Conservation (phyloP, 805 yeast species). For the Candida michaelii region DNA sequence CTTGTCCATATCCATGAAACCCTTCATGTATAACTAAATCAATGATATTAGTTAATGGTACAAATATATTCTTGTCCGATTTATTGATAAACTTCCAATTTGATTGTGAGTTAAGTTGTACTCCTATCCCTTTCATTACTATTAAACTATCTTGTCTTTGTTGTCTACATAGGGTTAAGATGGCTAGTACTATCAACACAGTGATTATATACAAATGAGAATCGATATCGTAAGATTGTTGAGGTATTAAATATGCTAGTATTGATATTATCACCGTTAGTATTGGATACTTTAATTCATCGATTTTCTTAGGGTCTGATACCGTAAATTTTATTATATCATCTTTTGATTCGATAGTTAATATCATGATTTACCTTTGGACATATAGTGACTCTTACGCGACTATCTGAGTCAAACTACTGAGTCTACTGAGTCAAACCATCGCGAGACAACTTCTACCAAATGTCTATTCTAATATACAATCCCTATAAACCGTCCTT, state of each 20-base stretch:
- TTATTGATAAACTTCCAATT: slow-evolving; percentile 22
- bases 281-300: not conserved
- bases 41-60: slow-evolving; percentile 55
- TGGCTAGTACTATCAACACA: not conserved
- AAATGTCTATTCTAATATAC: slow-evolving; percentile 13
- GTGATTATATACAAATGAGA: not conserved
- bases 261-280: not conserved
- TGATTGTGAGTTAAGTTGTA: slow-evolving; percentile 41
- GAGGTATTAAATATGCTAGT: slow-evolving; percentile 3
- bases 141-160: slow-evolving; percentile 43
- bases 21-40: slow-evolving; percentile 78
- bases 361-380: not conserved
- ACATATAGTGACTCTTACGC: not conserved
- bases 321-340: slow-evolving; percentile 14
- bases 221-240: not conserved
- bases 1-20: slow-evolving; percentile 62
- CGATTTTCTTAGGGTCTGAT: slow-evolving; percentile 2
- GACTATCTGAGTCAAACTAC: not conserved
- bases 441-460: too few species aligned
- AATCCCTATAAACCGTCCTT: too few species aligned
- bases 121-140: slow-evolving; percentile 46
- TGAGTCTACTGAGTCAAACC: too few species aligned
- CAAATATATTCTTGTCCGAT: slow-evolving; percentile 38
- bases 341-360: slow-evolving; percentile 8
- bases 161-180: slow-evolving; percentile 13